Evolutionary conservation across 2,329 filamentous ascomycete genomes (phyloP).

Genomic region (Beauveria bassiana): DNA sequence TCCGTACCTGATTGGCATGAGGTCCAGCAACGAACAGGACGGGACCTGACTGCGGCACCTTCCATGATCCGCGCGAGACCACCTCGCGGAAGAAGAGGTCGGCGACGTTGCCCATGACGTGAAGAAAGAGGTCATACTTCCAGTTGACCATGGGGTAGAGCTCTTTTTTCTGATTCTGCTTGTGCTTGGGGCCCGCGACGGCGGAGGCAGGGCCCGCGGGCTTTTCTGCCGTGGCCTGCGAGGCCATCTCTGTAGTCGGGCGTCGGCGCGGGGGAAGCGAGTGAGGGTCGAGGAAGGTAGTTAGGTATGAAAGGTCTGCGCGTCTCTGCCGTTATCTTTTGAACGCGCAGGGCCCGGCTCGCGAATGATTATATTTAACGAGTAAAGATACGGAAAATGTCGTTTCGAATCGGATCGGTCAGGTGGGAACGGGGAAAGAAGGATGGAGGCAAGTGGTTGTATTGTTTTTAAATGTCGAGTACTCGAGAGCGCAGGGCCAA

Average conservation of each 20-base stretch:
- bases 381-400: too few species aligned
- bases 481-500: neutral
- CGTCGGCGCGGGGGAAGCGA: neutral
- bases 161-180: constrained; percentile 36
- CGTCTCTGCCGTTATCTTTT: too few species aligned
- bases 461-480: neutral
- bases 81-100: constrained; percentile 98
- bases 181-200: neutral
- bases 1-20: constrained; percentile 82
- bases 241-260: neutral
- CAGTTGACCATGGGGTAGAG: constrained; percentile 62
- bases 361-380: too few species aligned
- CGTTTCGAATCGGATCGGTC: too few species aligned
- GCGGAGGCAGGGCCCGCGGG: neutral
- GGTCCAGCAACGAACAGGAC: constrained; percentile 94
- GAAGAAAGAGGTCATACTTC: constrained; percentile 72
- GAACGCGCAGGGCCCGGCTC: neutral
- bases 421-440: too few species aligned
- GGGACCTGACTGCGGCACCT: constrained; percentile 79
- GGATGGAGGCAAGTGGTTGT: neutral
- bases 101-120: constrained; percentile 71
- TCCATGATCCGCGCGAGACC: constrained; percentile 90
- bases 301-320: too few species aligned
- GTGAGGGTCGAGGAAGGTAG: too few species aligned
- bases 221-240: constrained; percentile 2